These are phyloP conservation scores for Pythium dissimile DNA, from an alignment of 352 stramenopile species.

Conservation along the genomic window DNA sequence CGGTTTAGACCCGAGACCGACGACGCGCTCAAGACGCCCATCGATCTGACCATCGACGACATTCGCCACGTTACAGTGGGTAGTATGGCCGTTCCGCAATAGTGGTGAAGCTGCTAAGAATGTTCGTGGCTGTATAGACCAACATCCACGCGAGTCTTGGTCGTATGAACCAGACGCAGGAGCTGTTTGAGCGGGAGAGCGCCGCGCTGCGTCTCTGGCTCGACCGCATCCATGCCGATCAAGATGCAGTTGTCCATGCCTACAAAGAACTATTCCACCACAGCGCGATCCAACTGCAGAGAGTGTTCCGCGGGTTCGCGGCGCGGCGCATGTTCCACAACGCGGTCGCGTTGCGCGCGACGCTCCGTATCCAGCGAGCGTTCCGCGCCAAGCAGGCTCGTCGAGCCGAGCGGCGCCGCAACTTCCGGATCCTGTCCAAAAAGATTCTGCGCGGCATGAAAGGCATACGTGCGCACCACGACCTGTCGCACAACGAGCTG, in stretches of 20 bases:
- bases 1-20: neutral
- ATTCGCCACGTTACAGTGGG: constrained; percentile 16
- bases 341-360: constrained; percentile 31
- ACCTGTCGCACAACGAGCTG: constrained; percentile 50
- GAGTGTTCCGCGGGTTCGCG: constrained; percentile 79
- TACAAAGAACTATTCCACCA: constrained; percentile 13
- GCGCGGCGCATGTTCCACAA: constrained; percentile 51
- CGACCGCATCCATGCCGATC: constrained; percentile 6
- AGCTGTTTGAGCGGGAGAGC: constrained; percentile 12
- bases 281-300: constrained; percentile 63
- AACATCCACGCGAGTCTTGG: constrained; percentile 15
- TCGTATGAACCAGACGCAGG: constrained; percentile 22
- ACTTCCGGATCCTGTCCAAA: constrained; percentile 36
- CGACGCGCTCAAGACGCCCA: neutral
- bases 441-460: constrained; percentile 55
- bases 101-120: neutral
- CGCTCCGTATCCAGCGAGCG: constrained; percentile 41
- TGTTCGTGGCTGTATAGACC: neutral
- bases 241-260: constrained; percentile 6
- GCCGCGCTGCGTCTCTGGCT: constrained; percentile 1
- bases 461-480: constrained; percentile 30
- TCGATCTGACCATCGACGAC: constrained; percentile 9
- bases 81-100: neutral
- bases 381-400: constrained; percentile 37
- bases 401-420: constrained; percentile 25